Percentiles rank a stretch among this genome's conserved stretches.
Evolutionary conservation across 2,329 filamentous ascomycete species (phyloP).

Genomic region (Paraphaeosphaeria sporulosa): DNA sequence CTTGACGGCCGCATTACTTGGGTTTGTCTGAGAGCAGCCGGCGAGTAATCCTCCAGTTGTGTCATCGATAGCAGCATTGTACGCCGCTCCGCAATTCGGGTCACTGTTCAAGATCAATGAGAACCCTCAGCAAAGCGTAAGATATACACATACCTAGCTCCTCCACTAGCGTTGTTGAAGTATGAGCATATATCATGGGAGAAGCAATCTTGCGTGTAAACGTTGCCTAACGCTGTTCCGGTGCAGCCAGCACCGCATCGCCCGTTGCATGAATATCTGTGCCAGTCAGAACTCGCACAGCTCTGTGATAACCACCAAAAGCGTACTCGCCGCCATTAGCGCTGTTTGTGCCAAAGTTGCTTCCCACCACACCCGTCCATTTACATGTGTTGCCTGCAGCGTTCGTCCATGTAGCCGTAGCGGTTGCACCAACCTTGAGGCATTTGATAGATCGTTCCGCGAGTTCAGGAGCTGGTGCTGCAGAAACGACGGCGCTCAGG

Average conservation of each 20-base stretch:
- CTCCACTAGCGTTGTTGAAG: constrained; percentile 59
- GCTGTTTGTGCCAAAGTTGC: constrained; percentile 57
- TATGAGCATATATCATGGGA: constrained; percentile 61
- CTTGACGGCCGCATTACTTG: constrained; percentile 29
- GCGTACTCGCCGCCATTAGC: constrained; percentile 56
- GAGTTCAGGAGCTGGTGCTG: background rate
- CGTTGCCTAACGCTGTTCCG: constrained; percentile 55
- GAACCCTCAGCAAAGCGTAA: background rate
- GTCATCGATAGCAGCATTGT: constrained; percentile 54
- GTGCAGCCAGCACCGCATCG: constrained; percentile 58
- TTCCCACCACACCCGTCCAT: constrained; percentile 56
- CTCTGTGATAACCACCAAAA: background rate
- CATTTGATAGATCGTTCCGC: constrained; percentile 47
- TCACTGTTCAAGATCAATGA: constrained; percentile 46
- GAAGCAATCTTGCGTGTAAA: constrained; percentile 61
- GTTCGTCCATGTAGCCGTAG: constrained; percentile 59
- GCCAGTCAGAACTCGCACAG: constrained; percentile 6
- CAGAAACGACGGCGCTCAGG: background rate
- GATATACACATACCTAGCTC: constrained; percentile 48
- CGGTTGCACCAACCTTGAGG: constrained; percentile 50
- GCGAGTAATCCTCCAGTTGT: constrained; percentile 45
- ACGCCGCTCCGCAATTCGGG: constrained; percentile 58
- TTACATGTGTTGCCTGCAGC: constrained; percentile 52
- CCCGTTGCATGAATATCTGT: constrained; percentile 60
- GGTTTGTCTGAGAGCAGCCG: constrained; percentile 43